Evolutionary conservation across 2,329 filamentous ascomycete species (phyloP), one percentile per base, ranked within the genome.

Genomic region (Pseudocercospora eumusae): DNA sequence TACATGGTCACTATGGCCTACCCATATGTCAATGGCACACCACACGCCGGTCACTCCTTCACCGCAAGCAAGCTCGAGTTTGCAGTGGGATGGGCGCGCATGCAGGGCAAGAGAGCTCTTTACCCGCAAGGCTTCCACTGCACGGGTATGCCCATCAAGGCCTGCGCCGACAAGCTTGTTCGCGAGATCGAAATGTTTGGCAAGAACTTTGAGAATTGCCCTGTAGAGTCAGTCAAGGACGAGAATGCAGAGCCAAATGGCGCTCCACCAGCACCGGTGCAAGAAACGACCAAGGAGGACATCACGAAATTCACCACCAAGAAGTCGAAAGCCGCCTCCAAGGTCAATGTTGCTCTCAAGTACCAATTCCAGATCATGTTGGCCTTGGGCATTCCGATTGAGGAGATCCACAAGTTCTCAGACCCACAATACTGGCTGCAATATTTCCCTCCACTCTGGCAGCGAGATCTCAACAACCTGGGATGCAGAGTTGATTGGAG

Each of bases 111-210:
- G 82, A 84, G 89, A 57, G 84, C 88, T 61, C 82, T 98, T 57
- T 97, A 95, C 76, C 95, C 95, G 61, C 88, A 95, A 73, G 95
- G 93, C 31, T 99, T 92, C 81, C 95, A 99, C 82, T 92, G 90
- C 79, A 98, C 93, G 0, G 95, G 95, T 71, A 96, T 99, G 89
- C 92, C 93, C 50, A 99, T 99, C 82, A 97, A 97, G 79, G 93
- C 95, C 5, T 96, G 91, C 73, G 92, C 95, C 59, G 93, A 99
- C 82, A 98, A 98, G 82, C 86, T 99, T 50, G 87, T 89, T 62
- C 87, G 91, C 65, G 95, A 99, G 79, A 88, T 98, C 60, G 87
- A 91, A 78, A 82, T 89, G 79, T 99, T 98, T 73, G 95, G 95
- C 21, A 80, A 89, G 74, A 87, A 92, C 72, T 98, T 98, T 66